A percentile compares a stretch with the other conserved stretches of the same genome.
Evolutionary conservation across 768 basidiomycete genomes (phyloP).

Genomic region (Nidula microcarpa): DNA sequence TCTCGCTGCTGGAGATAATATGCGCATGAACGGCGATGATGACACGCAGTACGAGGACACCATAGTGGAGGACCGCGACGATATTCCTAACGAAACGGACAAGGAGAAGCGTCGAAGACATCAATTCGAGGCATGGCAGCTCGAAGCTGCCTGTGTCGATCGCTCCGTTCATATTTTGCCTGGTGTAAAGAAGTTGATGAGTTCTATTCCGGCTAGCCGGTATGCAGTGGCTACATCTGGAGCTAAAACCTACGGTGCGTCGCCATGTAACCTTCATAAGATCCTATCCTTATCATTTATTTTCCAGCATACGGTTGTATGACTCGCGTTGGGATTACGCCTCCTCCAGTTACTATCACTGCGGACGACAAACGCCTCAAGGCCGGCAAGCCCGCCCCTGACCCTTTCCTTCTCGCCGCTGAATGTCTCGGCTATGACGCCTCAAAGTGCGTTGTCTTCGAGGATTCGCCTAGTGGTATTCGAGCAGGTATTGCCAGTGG

Average conservation of each 20-base stretch:
- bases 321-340: conserved; percentile 64
- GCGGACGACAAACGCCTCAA: conserved; percentile 74
- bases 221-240: conserved; percentile 76
- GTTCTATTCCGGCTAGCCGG: conserved; percentile 58
- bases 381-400: conserved; percentile 60
- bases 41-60: conserved; percentile 20
- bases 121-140: conserved; percentile 45
- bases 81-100: conserved; percentile 5
- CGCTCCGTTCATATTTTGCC: conserved; percentile 70
- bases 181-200: conserved; percentile 63
- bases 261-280: background rate
- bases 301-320: conserved; percentile 59
- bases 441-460: conserved; percentile 70
- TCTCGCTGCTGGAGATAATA: conserved; percentile 20
- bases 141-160: conserved; percentile 53
- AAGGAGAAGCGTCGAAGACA: conserved; percentile 24
- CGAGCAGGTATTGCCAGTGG: conserved; percentile 70
- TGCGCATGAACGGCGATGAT: conserved; percentile 13
- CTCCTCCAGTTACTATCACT: conserved; percentile 68
- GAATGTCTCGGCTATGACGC: conserved; percentile 53
- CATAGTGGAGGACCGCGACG: conserved; percentile 26
- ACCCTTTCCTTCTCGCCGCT: conserved; percentile 63
- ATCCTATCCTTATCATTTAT: background rate
- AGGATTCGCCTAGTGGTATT: conserved; percentile 80
- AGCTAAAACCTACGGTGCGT: conserved; percentile 64